Conservation (phyloP, 176 grass and related monocot species). For the Carex myosuroides region DNA sequence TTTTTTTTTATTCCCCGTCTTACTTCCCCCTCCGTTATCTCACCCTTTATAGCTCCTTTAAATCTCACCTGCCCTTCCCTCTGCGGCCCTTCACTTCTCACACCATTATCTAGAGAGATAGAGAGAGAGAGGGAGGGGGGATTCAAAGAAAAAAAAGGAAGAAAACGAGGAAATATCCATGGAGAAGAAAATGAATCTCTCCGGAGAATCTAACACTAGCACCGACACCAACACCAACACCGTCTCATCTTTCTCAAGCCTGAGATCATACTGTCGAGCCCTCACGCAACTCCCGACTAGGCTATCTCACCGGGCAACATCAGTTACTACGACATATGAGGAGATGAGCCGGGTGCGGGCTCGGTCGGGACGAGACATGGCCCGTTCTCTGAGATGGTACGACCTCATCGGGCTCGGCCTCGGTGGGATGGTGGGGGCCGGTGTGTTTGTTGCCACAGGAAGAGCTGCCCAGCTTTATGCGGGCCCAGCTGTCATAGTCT, state of each 20-base stretch:
- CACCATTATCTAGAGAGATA: not conserved
- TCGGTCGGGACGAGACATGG: slow-evolving; percentile 68
- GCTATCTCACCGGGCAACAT: slow-evolving; percentile 47
- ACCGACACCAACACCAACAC: not conserved
- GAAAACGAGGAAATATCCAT: not conserved
- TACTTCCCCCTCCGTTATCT: not conserved
- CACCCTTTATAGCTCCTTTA: slow-evolving; percentile 33
- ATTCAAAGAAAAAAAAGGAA: not conserved
- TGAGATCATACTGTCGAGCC: slow-evolving; percentile 42
- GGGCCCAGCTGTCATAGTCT: slow-evolving; percentile 35
- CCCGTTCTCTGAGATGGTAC: slow-evolving; percentile 63
- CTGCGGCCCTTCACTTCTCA: slow-evolving; percentile 9
- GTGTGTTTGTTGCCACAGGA: slow-evolving; percentile 39
- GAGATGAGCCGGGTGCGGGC: slow-evolving; percentile 73
- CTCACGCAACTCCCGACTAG: slow-evolving; percentile 54
- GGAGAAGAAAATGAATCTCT: slow-evolving; percentile 23
- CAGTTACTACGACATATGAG: slow-evolving; percentile 72
- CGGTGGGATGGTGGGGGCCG: slow-evolving; percentile 44
- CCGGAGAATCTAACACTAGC: not conserved
- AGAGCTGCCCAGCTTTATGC: slow-evolving; percentile 22
- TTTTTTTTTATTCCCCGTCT: not conserved
- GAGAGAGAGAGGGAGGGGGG: not conserved
- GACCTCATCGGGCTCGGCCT: slow-evolving; percentile 74
- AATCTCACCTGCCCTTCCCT: not conserved
- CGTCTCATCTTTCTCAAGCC: slow-evolving; percentile 54